Conservation (phyloP, 768 basidiomycete species). For the Boletus rubropictus region DNA sequence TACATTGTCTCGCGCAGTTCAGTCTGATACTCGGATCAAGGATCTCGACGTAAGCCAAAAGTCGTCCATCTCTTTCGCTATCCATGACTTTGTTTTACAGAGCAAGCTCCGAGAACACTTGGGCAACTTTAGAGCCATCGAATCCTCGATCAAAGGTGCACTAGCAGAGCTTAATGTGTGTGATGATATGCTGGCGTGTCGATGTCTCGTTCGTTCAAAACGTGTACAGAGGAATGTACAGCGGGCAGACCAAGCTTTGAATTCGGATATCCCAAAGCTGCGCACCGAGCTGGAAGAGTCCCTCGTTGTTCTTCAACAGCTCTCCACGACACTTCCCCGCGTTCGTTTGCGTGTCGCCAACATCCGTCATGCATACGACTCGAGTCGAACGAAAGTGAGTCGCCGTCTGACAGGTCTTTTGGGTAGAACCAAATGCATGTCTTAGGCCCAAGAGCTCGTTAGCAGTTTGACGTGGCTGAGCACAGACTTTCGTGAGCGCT, state of each 20-base stretch:
- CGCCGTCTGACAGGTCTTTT: background rate
- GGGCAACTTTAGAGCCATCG: slow-evolving; percentile 70
- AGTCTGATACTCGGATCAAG: slow-evolving; percentile 55
- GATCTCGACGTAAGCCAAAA: slow-evolving; percentile 46
- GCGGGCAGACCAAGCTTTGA: slow-evolving; percentile 54
- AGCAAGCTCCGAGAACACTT: slow-evolving; percentile 62
- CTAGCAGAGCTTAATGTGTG: slow-evolving; percentile 54
- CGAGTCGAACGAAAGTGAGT: slow-evolving; percentile 60
- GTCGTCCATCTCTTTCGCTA: background rate
- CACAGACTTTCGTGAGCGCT: slow-evolving; percentile 71
- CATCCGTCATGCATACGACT: slow-evolving; percentile 63
- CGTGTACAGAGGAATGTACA: slow-evolving; percentile 46
- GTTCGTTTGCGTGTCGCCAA: slow-evolving; percentile 57
- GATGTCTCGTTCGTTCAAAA: background rate
- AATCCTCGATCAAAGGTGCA: slow-evolving; percentile 62
- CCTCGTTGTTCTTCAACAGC: slow-evolving; percentile 48
- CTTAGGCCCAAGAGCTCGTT: slow-evolving; percentile 61
- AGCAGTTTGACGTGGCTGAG: slow-evolving; percentile 68
- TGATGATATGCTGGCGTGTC: background rate
- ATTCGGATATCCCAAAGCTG: slow-evolving; percentile 57
- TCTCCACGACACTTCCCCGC: slow-evolving; percentile 54
- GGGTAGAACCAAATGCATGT: background rate
- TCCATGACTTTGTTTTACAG: slow-evolving; percentile 29
- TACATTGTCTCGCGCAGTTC: slow-evolving; percentile 41
- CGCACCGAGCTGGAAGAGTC: slow-evolving; percentile 57